A percentile compares a stretch with the other conserved stretches of the same genome.
phyloP scores from a whole-genome alignment of 257 asterid species.

The Solanum ossicruentum region DNA sequence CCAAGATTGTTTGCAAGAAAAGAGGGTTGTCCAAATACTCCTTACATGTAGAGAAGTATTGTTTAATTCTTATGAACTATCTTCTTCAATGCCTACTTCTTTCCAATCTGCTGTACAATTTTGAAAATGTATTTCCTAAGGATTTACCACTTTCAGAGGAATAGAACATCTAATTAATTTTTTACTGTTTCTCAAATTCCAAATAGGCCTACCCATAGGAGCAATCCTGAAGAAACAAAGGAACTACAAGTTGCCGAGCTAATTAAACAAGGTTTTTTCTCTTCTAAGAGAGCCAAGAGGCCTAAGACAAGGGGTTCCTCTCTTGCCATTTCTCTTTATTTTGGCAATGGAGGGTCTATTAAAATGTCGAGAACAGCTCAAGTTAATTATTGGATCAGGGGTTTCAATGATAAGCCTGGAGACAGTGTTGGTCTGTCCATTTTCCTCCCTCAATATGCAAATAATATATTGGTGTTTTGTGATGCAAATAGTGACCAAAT shows the following conservation, averaged over 20 bases:
- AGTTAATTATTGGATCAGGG: not conserved
- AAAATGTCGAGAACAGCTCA: not conserved
- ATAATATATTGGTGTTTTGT: not conserved
- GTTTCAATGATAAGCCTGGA: not conserved
- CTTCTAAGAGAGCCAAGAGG: not conserved
- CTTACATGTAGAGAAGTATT: not conserved
- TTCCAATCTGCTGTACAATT: not conserved
- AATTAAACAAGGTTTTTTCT: not conserved
- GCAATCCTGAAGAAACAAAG: not conserved
- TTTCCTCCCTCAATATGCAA: not conserved
- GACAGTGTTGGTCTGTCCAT: not conserved
- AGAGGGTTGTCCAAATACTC: not conserved
- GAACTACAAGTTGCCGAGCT: not conserved
- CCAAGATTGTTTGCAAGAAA: not conserved
- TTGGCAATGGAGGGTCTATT: not conserved
- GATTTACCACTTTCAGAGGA: not conserved
- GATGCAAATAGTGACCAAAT: not conserved
- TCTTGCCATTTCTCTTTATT: not conserved
- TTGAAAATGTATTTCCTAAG: not conserved
- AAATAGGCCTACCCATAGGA: not conserved
- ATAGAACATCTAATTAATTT: not conserved
- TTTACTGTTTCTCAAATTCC: not conserved
- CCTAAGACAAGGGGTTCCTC: not conserved
- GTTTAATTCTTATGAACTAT: not conserved
- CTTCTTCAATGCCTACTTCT: not conserved